Evolutionary conservation across 2,329 filamentous ascomycete species (phyloP).

Genomic region (Aspergillus flavus): DNA sequence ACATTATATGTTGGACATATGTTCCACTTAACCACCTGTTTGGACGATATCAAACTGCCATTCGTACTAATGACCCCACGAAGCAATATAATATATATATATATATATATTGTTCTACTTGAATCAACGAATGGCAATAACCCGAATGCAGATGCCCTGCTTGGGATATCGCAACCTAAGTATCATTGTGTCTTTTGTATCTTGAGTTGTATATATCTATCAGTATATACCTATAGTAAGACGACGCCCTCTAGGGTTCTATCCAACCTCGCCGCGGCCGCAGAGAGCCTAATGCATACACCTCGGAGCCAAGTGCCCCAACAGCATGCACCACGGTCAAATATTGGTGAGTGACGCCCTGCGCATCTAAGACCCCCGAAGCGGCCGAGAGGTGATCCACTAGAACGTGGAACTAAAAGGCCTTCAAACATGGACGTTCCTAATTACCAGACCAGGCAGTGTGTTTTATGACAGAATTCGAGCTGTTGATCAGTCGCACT

Average conservation of each 20-base stretch:
- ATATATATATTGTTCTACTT: neutral
- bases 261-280: neutral
- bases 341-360: no score
- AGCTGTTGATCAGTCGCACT: neutral
- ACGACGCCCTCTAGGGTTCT: neutral
- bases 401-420: neutral
- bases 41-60: neutral
- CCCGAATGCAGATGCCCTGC: neutral
- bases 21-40: neutral
- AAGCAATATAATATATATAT: neutral
- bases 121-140: neutral
- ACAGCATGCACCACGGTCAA: neutral
- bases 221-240: neutral
- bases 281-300: neutral
- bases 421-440: neutral
- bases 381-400: neutral
- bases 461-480: neutral
- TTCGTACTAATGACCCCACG: neutral
- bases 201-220: neutral
- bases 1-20: neutral
- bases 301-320: neutral
- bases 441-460: neutral
- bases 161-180: neutral
- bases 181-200: neutral
- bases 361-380: neutral